phyloP scores from a whole-genome alignment of 306 rosid species.

The Ormosia semicastrata region DNA sequence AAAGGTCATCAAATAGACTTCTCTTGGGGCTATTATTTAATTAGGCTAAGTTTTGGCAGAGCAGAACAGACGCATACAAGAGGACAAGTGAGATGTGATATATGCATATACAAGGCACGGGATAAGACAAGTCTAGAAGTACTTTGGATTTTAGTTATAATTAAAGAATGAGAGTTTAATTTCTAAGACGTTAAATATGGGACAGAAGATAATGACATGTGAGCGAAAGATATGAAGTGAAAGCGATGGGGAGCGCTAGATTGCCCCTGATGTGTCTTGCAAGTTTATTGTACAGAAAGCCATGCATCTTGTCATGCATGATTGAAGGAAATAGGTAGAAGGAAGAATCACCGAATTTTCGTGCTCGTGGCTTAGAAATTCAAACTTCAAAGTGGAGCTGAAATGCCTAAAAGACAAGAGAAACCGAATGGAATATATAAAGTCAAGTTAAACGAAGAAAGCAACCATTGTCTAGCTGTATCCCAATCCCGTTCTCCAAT shows the following conservation, averaged over 20 bases:
- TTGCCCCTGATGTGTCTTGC: neutral
- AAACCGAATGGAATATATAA: neutral
- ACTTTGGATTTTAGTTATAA: constrained; percentile 2
- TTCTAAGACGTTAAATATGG: neutral
- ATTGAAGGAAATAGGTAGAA: neutral
- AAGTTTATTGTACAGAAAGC: neutral
- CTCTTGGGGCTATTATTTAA: neutral
- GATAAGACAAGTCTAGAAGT: neutral
- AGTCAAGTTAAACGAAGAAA: neutral
- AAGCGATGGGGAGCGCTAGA: neutral
- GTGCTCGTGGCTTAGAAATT: constrained; percentile 9
- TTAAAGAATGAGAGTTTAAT: neutral
- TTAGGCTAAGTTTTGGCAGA: neutral
- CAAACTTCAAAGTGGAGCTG: neutral
- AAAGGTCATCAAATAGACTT: neutral
- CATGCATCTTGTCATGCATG: neutral
- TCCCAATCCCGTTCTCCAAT: neutral
- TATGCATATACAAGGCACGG: neutral
- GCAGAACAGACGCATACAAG: neutral
- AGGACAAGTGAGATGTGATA: neutral
- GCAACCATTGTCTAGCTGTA: constrained; percentile 12
- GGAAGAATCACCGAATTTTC: constrained; percentile 23
- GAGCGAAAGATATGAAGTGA: neutral
- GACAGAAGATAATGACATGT: neutral
- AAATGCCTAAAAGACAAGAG: neutral